These are phyloP conservation scores for Barbatosphaeria neglecta DNA, from an alignment of 495 filamentous ascomycete genomes.

Conservation along the genomic window DNA sequence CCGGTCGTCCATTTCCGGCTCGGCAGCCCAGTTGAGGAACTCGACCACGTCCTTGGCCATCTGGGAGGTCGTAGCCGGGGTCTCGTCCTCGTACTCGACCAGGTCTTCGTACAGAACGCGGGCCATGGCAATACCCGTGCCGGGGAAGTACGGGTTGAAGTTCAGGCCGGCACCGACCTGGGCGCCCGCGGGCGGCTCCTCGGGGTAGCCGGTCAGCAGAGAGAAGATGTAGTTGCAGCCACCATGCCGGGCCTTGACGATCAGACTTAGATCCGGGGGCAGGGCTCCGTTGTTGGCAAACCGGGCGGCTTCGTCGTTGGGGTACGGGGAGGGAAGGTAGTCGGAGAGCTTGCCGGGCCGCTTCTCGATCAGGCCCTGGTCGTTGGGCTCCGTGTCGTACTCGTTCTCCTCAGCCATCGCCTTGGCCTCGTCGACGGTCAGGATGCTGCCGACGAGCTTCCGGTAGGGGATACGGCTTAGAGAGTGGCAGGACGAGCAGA, in stretches of 20 bases:
- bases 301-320: slow-evolving; percentile 96
- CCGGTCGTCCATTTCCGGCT: slow-evolving; percentile 96
- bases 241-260: slow-evolving; percentile 94
- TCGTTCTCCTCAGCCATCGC: slow-evolving; percentile 93
- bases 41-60: slow-evolving; percentile 99
- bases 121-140: slow-evolving; percentile 97
- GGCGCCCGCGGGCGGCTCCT: slow-evolving; percentile 85
- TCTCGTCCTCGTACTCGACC: slow-evolving; percentile 97
- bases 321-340: slow-evolving; percentile 89
- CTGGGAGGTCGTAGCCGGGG: slow-evolving; percentile 86
- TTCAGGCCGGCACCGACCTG: slow-evolving; percentile 75
- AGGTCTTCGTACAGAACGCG: slow-evolving; percentile 95
- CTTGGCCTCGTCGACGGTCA: slow-evolving; percentile 98
- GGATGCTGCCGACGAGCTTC: slow-evolving; percentile 73
- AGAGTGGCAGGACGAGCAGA: slow-evolving; percentile 96
- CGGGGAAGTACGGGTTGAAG: slow-evolving; percentile 99
- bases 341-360: slow-evolving; percentile 96
- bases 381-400: slow-evolving; percentile 97
- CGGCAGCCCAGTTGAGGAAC: slow-evolving; percentile 98
- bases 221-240: slow-evolving; percentile 98
- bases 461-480: slow-evolving; percentile 90
- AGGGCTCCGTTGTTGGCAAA: slow-evolving; percentile 97
- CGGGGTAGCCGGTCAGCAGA: slow-evolving; percentile 95
- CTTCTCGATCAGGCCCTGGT: slow-evolving; percentile 95
- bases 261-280: slow-evolving; percentile 93